Evolutionary conservation across 306 rosid species (phyloP), one percentile per base, ranked within the genome.

Genomic region (Ochetophila trinervis): DNA sequence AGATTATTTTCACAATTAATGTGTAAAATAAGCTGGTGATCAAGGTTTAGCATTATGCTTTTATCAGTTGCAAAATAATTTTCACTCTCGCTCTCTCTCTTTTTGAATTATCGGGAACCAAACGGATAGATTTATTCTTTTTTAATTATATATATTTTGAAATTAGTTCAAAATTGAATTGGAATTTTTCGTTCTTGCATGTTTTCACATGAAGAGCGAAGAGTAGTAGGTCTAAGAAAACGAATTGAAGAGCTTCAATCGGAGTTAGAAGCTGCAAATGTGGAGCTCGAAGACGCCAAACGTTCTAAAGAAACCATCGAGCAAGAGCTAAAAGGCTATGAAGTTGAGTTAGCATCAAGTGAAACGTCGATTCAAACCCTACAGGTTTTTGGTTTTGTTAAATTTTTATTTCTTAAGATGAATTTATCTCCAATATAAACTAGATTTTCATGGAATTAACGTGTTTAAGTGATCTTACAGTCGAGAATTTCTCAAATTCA

Each of bases 261-360:
- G 15, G 88, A 84, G 65, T 51, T 86, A 3, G 83, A 78, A 70
- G 63, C 20, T 5, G 62, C 70, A 20, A 78, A 76, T 80, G 73
- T 66, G 11, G 89, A 88, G 74, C 87, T 86, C 18, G 91, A 86
- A 76, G 83, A 78, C 53, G 83, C 82, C 35, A 93, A 93, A 75
- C 81, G 87, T 51, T 35, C 54, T 69, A 90, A 79, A 75, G 97
- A 88, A 74, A 68, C 67, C 4, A 65, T 51, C 4, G 96, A 93
- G 73, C 99, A 93, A 70, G 96, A 90, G 66, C 76, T 88, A 30
- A 83, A 77, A 74, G 97, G 97, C 62, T 84, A 74, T 72, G 97
- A 90, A 77, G 88, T 90, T 70, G 90, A 90, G 76, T 76, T 81
- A 63, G 77, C 83, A 61, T 0, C 81, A 79, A 78, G 47, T 53